Evolutionary conservation across 2,329 filamentous ascomycete genomes (phyloP).

Genomic region (Pyrenophora tritici-repentis): DNA sequence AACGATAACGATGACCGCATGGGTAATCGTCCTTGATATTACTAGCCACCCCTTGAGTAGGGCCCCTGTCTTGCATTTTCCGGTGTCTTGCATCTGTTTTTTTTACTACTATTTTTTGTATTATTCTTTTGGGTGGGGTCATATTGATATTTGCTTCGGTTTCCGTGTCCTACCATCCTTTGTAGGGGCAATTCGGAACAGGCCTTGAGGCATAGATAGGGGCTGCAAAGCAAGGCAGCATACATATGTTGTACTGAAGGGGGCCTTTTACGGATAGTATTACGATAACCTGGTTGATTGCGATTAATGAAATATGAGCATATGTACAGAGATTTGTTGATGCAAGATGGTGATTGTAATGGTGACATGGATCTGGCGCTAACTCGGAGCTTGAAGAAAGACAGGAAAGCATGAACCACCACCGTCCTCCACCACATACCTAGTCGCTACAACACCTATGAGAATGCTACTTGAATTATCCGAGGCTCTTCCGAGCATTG

Average conservation of each 20-base stretch:
- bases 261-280: constrained; percentile 1
- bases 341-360: constrained; percentile 1
- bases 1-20: too few species aligned
- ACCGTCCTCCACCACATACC: background rate
- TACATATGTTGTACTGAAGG: background rate
- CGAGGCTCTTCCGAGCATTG: constrained; percentile 44
- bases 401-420: background rate
- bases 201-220: constrained; percentile 12
- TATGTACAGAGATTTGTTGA: background rate
- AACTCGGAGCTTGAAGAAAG: constrained; percentile 1
- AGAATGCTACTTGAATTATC: constrained; percentile 41
- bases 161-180: background rate
- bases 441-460: constrained; percentile 3
- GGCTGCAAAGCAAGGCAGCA: constrained; percentile 10
- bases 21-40: too few species aligned
- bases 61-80: background rate
- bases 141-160: background rate
- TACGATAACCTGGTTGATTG: background rate
- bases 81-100: constrained; percentile 1
- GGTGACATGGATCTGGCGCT: constrained; percentile 1
- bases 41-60: too few species aligned
- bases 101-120: constrained; percentile 1
- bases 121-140: background rate
- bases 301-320: background rate
- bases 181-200: constrained; percentile 1